Evolutionary conservation across 441 rosid genomes (phyloP).

Genomic region (Erysimum cheiri): DNA sequence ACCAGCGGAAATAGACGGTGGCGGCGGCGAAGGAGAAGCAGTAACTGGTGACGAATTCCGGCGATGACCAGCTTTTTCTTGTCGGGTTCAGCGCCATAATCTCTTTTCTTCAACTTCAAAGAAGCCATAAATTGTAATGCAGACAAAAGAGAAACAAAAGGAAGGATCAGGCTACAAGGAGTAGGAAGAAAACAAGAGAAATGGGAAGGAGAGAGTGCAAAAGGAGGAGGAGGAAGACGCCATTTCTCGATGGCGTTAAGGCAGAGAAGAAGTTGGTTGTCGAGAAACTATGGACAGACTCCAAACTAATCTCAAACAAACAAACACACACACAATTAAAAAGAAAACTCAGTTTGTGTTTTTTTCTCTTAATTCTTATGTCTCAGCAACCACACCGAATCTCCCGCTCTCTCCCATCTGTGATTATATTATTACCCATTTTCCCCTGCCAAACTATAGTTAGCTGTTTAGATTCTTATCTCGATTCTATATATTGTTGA

Average conservation of each 20-base stretch:
- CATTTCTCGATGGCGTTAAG: constrained; percentile 27
- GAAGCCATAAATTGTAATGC: constrained; percentile 45
- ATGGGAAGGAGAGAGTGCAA: constrained; percentile 45
- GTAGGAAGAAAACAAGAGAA: constrained; percentile 43
- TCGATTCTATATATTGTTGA: constrained; percentile 5
- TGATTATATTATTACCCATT: not conserved
- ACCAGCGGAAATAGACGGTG: constrained; percentile 58
- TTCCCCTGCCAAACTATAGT: not conserved
- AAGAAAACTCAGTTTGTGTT: not conserved
- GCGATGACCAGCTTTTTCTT: constrained; percentile 40
- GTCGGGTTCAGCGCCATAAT: constrained; percentile 31
- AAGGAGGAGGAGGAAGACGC: constrained; percentile 32
- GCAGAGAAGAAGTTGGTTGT: constrained; percentile 40
- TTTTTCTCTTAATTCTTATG: not conserved
- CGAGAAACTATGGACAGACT: constrained; percentile 14
- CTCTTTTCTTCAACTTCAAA: constrained; percentile 51
- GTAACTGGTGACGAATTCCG: constrained; percentile 45
- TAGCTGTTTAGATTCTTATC: constrained; percentile 33
- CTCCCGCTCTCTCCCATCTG: constrained; percentile 19
- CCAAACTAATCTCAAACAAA: constrained; percentile 37
- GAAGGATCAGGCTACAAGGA: constrained; percentile 32
- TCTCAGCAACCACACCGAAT: constrained; percentile 18
- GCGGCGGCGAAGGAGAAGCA: constrained; percentile 56
- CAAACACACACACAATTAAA: not conserved
- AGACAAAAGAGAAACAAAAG: constrained; percentile 10